Conservation (phyloP, 345 rosid species). For the Euclidium syriacum region DNA sequence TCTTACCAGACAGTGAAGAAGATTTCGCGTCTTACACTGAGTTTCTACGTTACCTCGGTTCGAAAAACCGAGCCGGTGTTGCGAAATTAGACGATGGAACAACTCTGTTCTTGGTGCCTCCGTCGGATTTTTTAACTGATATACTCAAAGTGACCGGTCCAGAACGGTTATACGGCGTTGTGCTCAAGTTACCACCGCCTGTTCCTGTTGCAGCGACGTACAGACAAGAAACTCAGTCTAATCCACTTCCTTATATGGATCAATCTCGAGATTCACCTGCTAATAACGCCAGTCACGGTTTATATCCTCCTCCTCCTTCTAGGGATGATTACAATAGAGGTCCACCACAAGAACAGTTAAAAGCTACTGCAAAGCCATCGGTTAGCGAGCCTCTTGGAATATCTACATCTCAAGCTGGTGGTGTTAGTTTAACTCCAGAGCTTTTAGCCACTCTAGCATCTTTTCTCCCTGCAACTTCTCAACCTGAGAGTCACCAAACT, state of each 20-base stretch:
- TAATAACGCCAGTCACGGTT: constrained; percentile 42
- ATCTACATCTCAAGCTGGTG: constrained; percentile 37
- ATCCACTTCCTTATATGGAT: constrained; percentile 37
- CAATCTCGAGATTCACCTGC: constrained; percentile 35
- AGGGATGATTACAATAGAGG: constrained; percentile 48
- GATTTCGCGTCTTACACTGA: constrained; percentile 98
- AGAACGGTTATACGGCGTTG: constrained; percentile 93
- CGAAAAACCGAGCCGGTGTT: constrained; percentile 93
- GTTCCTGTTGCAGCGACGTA: constrained; percentile 34
- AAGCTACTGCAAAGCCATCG: constrained; percentile 35
- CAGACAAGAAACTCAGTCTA: constrained; percentile 43
- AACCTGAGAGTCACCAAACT: constrained; percentile 50
- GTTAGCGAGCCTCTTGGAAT: constrained; percentile 37
- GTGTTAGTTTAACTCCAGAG: constrained; percentile 77
- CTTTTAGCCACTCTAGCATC: constrained; percentile 74
- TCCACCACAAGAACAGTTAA: constrained; percentile 50
- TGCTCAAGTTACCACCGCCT: constrained; percentile 67
- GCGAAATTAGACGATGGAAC: constrained; percentile 94
- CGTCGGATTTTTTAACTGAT: constrained; percentile 81
- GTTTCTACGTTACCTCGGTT: constrained; percentile 88
- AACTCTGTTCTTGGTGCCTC: constrained; percentile 92
- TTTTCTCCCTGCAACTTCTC: constrained; percentile 56
- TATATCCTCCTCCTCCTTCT: constrained; percentile 30
- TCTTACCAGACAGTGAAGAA: constrained; percentile 89
- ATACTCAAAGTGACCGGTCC: constrained; percentile 76